These are phyloP conservation scores for Pistacia atlantica DNA, from an alignment of 345 rosid species.

Conservation along the genomic window DNA sequence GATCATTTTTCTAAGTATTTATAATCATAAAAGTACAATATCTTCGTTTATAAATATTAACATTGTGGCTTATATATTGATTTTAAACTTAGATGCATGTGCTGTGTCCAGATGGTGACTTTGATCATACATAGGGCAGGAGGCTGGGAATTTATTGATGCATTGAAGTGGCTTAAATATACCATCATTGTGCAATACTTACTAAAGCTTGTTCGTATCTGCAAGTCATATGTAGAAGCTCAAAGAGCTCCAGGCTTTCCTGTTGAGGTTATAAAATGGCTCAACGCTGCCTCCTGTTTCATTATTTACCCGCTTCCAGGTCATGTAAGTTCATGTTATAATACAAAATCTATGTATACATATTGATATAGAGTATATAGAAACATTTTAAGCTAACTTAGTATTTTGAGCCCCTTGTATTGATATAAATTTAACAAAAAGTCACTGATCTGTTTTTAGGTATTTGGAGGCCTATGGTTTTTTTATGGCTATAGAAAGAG, in stretches of 20 bases:
- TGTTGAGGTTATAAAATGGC: conserved; percentile 36
- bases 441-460: background rate
- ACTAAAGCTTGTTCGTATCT: conserved; percentile 69
- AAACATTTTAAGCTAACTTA: no score
- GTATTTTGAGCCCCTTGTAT: no score
- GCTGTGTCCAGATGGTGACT: no score
- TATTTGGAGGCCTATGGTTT: background rate
- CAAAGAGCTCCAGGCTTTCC: conserved; percentile 44
- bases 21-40: no score
- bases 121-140: no score
- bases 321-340: conserved; percentile 51
- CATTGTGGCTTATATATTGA: no score
- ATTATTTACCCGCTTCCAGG: conserved; percentile 88
- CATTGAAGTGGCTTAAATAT: conserved; percentile 63
- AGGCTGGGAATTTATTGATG: background rate
- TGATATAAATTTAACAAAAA: no score
- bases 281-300: conserved; percentile 82
- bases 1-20: no score
- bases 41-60: no score
- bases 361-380: background rate
- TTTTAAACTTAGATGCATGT: no score
- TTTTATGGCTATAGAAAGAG: background rate
- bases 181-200: conserved; percentile 69
- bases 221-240: conserved; percentile 41
- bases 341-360: background rate